phyloP scores from a whole-genome alignment of 2,329 filamentous ascomycete species.

The Fusarium chlamydosporum region DNA sequence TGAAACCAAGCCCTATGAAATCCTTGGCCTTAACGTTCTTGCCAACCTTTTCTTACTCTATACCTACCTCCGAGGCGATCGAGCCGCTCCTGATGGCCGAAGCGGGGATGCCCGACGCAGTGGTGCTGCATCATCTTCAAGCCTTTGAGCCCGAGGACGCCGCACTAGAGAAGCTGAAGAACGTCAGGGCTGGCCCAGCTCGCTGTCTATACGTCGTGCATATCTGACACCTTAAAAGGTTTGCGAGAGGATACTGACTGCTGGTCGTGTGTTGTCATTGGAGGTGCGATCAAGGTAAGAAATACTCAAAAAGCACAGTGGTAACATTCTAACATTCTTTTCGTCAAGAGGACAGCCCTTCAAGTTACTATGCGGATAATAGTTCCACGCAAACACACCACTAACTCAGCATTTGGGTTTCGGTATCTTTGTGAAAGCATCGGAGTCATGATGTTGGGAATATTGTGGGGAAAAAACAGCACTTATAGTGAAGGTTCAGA shows the following conservation, averaged over 20 bases:
- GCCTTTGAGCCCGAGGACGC: not conserved
- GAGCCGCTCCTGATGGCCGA: not conserved
- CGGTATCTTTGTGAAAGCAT: no score
- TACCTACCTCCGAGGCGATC: not conserved
- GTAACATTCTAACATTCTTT: rapidly evolving
- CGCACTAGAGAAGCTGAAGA: not conserved
- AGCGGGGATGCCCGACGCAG: rapidly evolving
- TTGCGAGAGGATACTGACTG: rapidly evolving
- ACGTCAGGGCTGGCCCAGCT: not conserved
- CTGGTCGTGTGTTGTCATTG: rapidly evolving
- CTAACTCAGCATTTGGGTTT: rapidly evolving
- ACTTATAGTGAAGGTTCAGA: no score
- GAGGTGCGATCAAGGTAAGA: not conserved
- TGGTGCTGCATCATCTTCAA: not conserved
- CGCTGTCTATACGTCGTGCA: not conserved
- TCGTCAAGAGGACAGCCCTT: not conserved
- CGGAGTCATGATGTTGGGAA: no score
- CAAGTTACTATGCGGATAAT: not conserved
- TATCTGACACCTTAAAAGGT: not conserved
- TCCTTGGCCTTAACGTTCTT: slow-evolving; percentile 9
- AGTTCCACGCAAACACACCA: rapidly evolving
- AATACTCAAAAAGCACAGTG: not conserved
- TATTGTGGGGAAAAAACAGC: no score
- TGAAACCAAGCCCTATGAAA: not conserved
- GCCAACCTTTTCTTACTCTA: not conserved